Evolutionary conservation across 345 rosid genomes (phyloP).

Genomic region (rapeseed (Brassica napus)): Da-Ae NC_063442.1:3794001-3794500

Average conservation of each 20-base stretch:
- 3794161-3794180: conserved; percentile 79
- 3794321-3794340: conserved; percentile 90
- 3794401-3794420: background rate
- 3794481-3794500: conserved; percentile 96
- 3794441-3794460: background rate
- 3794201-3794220: conserved; percentile 70
- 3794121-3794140: conserved; percentile 84
- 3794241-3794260: background rate
- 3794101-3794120: conserved; percentile 62
- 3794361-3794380: conserved; percentile 88
- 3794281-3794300: background rate
- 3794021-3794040: background rate
- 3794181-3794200: conserved; percentile 80
- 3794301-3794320: conserved; percentile 13
- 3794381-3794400: background rate
- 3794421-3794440: background rate
- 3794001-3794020: conserved; percentile 86
- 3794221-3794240: conserved; percentile 28
- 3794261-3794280: background rate
- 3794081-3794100: background rate
- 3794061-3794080: background rate
- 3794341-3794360: conserved; percentile 82
- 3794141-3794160: conserved; percentile 92
- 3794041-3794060: background rate
- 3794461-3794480: conserved; percentile 12